Evolutionary conservation across 179 eudicot species (phyloP).

Genomic region (Sideroxylon spinosum): DNA sequence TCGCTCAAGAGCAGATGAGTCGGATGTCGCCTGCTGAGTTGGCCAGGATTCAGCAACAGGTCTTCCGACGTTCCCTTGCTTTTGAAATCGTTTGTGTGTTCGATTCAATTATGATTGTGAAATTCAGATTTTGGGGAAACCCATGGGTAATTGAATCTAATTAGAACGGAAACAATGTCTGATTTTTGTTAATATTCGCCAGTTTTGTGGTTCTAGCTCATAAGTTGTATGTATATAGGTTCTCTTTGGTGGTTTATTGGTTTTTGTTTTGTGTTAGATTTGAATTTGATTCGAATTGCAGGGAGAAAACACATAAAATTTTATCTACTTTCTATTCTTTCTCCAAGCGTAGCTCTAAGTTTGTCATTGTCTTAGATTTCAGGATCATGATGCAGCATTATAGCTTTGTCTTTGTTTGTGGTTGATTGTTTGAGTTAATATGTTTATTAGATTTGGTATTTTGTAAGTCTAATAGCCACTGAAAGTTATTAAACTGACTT

Average conservation of each 20-base stretch:
- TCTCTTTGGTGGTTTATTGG: background rate
- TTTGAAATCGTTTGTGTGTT: background rate
- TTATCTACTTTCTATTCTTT: background rate
- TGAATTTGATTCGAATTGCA: conserved; percentile 6
- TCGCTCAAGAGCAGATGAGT: conserved; percentile 96
- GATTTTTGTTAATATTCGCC: background rate
- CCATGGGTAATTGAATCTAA: background rate
- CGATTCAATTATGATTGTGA: background rate
- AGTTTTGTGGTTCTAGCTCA: background rate
- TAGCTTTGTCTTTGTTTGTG: no score
- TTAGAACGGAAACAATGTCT: background rate
- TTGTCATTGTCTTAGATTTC: background rate
- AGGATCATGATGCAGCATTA: background rate
- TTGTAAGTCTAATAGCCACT: background rate
- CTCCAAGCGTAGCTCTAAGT: background rate
- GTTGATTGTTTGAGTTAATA: background rate
- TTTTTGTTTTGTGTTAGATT: background rate
- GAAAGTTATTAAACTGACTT: background rate
- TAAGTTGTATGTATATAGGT: background rate
- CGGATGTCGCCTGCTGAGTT: conserved; percentile 85
- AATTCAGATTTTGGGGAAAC: background rate
- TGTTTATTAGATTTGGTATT: background rate
- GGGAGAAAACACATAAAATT: background rate
- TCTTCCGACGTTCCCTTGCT: background rate
- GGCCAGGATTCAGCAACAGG: conserved; percentile 89